Percentiles rank a stretch among this genome's conserved stretches.
Conservation (phyloP, 116 monocot species). For the Dioscorea cayenensis region DNA sequence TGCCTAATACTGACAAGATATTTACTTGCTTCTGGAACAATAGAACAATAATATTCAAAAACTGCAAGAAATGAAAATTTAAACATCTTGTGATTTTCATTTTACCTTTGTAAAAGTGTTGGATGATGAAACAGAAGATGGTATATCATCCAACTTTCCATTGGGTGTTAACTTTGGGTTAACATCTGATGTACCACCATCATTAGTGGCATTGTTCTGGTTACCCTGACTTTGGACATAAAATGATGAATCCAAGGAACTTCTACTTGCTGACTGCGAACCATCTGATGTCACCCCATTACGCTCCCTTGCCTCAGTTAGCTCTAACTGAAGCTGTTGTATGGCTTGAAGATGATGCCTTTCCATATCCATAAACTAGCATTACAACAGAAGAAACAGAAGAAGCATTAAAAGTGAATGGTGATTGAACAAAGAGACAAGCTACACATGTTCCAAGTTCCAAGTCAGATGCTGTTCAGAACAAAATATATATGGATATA, state of each 20-base stretch:
- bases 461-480: neutral
- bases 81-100: neutral
- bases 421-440: neutral
- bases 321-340: slow-evolving; percentile 77
- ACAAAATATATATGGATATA: neutral
- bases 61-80: neutral
- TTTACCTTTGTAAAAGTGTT: slow-evolving; percentile 38
- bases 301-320: slow-evolving; percentile 48
- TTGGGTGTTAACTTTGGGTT: slow-evolving; percentile 27
- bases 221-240: slow-evolving; percentile 37
- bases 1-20: too few species aligned
- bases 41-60: neutral
- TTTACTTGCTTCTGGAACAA: slow-evolving; percentile 3
- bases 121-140: slow-evolving; percentile 20
- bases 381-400: neutral
- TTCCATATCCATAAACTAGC: slow-evolving; percentile 76
- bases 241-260: slow-evolving; percentile 29
- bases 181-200: slow-evolving; percentile 22
- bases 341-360: slow-evolving; percentile 70
- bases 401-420: neutral
- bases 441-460: neutral
- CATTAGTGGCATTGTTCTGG: slow-evolving; percentile 30
- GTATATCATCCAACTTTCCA: slow-evolving; percentile 28
- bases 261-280: slow-evolving; percentile 22
- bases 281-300: slow-evolving; percentile 36